Percentiles rank a stretch among this genome's conserved stretches.
These are phyloP conservation scores for Phialophora chinensis DNA, from an alignment of 2,329 filamentous ascomycete species.

Conservation along the genomic window DNA sequence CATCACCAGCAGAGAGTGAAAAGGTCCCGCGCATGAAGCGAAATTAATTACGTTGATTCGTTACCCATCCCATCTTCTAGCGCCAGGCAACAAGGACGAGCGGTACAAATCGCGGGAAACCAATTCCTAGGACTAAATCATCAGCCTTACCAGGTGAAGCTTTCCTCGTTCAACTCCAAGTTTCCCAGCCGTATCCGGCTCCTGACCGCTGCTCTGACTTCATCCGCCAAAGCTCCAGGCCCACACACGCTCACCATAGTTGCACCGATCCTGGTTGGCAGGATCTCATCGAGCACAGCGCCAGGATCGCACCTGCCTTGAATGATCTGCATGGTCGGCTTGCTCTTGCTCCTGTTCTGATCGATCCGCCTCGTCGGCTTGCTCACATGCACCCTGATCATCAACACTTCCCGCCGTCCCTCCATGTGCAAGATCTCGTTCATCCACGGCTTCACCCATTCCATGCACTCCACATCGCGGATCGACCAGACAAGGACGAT, in stretches of 20 bases:
- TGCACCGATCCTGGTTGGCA: constrained; percentile 62
- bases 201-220: constrained; percentile 62
- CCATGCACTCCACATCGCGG: constrained; percentile 64
- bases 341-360: constrained; percentile 56
- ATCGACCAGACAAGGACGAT: constrained; percentile 69
- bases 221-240: constrained; percentile 67
- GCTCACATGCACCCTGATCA: constrained; percentile 67
- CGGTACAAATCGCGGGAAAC: not conserved
- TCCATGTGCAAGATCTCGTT: constrained; percentile 67
- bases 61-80: not conserved
- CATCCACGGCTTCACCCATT: constrained; percentile 71
- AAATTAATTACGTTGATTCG: not conserved
- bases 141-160: constrained; percentile 63
- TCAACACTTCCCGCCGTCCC: constrained; percentile 63
- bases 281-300: constrained; percentile 63
- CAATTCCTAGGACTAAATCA: not conserved
- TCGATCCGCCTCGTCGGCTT: constrained; percentile 63
- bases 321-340: constrained; percentile 66
- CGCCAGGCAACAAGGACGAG: not conserved
- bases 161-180: constrained; percentile 69
- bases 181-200: constrained; percentile 57
- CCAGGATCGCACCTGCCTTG: constrained; percentile 63
- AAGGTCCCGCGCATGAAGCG: not conserved
- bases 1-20: not conserved
- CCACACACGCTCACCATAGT: constrained; percentile 68